Evolutionary conservation across 2,329 filamentous ascomycete species (phyloP), one percentile per base, ranked within the genome.

Genomic region (Aspergillus arachidicola): DNA sequence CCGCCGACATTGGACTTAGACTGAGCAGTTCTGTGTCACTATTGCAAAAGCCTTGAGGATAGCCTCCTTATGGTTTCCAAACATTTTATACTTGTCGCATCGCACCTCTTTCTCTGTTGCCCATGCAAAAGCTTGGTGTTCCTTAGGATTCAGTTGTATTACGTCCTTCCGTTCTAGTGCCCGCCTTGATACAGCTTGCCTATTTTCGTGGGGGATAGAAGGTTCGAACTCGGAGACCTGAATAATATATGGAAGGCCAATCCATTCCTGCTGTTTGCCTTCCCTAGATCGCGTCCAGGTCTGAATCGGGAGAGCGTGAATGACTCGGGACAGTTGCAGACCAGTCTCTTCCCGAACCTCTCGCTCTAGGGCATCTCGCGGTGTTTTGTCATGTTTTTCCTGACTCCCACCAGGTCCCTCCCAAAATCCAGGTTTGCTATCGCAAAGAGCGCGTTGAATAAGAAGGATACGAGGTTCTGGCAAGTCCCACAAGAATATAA

Each of bases 81-180:
- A 48, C 32, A 48, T 10, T 43, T 26, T 23, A 43, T 50, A 48
- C 56, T 50, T 58, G 14, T 41, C 43, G 45, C 45, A 2, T 16
- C 51, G 51, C 53, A 59, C 32, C 30, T 59, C 57, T 16, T 46
- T 16, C 57, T 59, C 57, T 50, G 57, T 59, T 53, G 46, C 57
- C 57, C 57, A 59, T 53, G 46, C 57, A 48, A 59, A 59, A 16
- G 1, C 30, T 41, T 59, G 43, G 34, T 53, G 46, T 9, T 59
- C 57, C 19, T 45, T 14, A 50, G 57, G 45, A 16, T 48, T 48
- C 45, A 48, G 45, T 48, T 48, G n/a, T 48, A 48, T 48, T 38
- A 43, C n/a, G n/a, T 46, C 21, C 46, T 59, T 41, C 23, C 46
- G 34, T 43, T n/a, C 16, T 32, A 48, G 19, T 38, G 36, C 3